These are phyloP conservation scores for Eutrema yunnanense DNA, from an alignment of 345 rosid species.

Conservation along the genomic window DNA sequence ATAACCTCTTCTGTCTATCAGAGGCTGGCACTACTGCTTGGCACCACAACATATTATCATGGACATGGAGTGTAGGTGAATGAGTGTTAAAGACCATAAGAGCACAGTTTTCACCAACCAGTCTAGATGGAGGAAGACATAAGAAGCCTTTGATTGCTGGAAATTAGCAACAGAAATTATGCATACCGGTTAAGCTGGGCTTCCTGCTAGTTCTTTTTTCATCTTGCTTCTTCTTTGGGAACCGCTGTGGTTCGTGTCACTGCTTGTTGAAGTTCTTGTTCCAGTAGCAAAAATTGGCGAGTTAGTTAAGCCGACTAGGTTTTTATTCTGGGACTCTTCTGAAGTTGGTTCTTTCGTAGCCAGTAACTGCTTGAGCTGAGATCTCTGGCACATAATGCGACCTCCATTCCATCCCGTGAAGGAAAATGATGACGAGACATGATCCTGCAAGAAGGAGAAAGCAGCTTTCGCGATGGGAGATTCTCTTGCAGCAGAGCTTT, in stretches of 20 bases:
- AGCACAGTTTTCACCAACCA: constrained; percentile 13
- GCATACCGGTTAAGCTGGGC: constrained; percentile 33
- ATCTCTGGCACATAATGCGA: constrained; percentile 74
- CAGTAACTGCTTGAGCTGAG: constrained; percentile 67
- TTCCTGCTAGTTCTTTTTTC: constrained; percentile 53
- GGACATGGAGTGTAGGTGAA: neutral
- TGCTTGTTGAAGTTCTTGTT: constrained; percentile 31
- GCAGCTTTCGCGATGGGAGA: constrained; percentile 62
- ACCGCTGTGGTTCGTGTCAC: constrained; percentile 22
- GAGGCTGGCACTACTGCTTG: constrained; percentile 7
- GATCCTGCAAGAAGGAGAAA: constrained; percentile 56
- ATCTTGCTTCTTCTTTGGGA: constrained; percentile 32
- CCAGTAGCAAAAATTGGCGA: constrained; percentile 40
- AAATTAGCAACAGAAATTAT: neutral
- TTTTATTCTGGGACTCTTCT: constrained; percentile 35
- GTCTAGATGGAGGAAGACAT: constrained; percentile 13
- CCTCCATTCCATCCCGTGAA: constrained; percentile 82
- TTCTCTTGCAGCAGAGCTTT: constrained; percentile 47
- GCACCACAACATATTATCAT: constrained; percentile 4
- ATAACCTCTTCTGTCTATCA: neutral
- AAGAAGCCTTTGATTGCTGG: constrained; percentile 7
- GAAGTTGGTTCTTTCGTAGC: constrained; percentile 42
- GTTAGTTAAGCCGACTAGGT: constrained; percentile 48
- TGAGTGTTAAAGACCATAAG: neutral
- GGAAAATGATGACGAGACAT: constrained; percentile 57